These are phyloP conservation scores for Arthrobotrys sphaeroides DNA, from an alignment of 2,329 filamentous ascomycete genomes.

Conservation along the genomic window DNA sequence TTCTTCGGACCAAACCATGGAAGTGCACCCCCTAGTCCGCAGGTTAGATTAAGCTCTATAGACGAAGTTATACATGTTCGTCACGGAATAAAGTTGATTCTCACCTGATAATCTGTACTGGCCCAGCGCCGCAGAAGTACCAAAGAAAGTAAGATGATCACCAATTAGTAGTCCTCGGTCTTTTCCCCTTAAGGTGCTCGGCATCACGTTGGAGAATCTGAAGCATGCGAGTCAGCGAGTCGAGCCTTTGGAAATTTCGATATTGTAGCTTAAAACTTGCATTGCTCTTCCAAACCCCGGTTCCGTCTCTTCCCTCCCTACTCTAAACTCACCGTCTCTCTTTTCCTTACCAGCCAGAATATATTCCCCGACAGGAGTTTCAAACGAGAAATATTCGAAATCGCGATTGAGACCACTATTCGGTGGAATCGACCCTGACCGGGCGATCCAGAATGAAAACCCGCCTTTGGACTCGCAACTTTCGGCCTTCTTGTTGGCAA, in stretches of 20 bases:
- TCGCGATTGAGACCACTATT: neutral
- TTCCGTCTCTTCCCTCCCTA: neutral
- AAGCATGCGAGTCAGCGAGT: neutral
- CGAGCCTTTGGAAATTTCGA: no score
- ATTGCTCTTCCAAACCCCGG: neutral
- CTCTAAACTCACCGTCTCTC: neutral
- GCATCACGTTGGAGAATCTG: neutral
- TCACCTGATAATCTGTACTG: neutral
- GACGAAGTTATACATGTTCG: neutral
- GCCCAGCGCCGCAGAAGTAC: neutral
- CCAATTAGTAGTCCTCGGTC: neutral
- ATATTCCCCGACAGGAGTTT: neutral
- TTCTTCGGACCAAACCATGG: neutral
- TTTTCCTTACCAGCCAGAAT: neutral
- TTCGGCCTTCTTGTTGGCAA: neutral
- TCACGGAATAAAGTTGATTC: no score
- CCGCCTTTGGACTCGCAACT: slow-evolving; percentile 8
- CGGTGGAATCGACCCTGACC: neutral
- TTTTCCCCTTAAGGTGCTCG: neutral
- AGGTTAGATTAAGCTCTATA: neutral
- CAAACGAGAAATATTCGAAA: slow-evolving; percentile 8
- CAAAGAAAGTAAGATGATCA: neutral
- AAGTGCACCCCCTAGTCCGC: neutral
- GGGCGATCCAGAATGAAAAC: neutral
- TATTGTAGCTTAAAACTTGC: neutral